Evolutionary conservation across 768 basidiomycete genomes (phyloP), one percentile per base, ranked within the genome.

Genomic region (Tricholoma terreum): DNA sequence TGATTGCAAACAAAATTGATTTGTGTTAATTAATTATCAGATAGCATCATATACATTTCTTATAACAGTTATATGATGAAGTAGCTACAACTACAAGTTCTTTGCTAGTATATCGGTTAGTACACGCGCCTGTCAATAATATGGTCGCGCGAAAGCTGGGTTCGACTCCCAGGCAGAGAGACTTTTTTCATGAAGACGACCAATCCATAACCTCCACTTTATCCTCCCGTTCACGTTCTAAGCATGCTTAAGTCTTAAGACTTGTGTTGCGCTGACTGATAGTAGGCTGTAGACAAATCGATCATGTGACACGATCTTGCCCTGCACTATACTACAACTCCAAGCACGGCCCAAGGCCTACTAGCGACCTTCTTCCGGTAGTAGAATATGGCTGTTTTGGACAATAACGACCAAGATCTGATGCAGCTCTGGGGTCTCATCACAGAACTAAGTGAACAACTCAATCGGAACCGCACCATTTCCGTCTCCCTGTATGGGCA

Each of bases 401-500:
- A 86, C 61, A 69, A 66, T 56, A 77, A 75, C 60, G 87, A 89
- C 56, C 73, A 82, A 61, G 85, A 86, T 55, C 75, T 87, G 33
- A 73, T 76, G 65, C 85, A 83, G 52, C 79, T 92, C 50, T 84
- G 86, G 81, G 66, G 75, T 31, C 70, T 87, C 21, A 85, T 96
- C 40, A 79, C 83, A 21, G 92, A 95, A 70, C 83, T 97, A 36
- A 84, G 89, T 36, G 89, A 91, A 60, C 90, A 94, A 70, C 79
- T 97, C 57, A 85, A 81, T 55, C 86, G 85, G 63, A 97, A 96
- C 70, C 80, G 90, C 22, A 80, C 80, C 30, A 69, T 87, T 56
- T 87, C 92, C 3, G 83, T 85, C 21, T 77, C 82, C 33, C 77
- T 98, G 36, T 90, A 93, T 68, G 72, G 80, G 0, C 82, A 92